Conservation (phyloP, 495 filamentous ascomycete species). For the Rostrohypoxylon terebratum region DNA sequence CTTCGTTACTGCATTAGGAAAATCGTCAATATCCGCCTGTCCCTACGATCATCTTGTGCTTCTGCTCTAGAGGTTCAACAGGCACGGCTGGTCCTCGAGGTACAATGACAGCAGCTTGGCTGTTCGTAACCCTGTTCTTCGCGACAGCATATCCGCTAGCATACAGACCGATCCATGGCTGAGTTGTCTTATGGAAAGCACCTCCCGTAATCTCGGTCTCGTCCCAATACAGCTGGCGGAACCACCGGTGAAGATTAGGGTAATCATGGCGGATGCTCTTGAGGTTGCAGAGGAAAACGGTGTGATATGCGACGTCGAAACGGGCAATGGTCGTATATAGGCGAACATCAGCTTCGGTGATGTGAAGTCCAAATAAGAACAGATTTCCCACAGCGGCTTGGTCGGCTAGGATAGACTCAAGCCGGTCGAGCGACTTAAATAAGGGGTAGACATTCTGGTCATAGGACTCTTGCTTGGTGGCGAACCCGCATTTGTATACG, state of each 20-base stretch:
- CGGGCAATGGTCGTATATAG: constrained; percentile 83
- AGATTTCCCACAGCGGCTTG: constrained; percentile 65
- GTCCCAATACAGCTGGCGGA: constrained; percentile 77
- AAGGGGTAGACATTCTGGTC: constrained; percentile 72
- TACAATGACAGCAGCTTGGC: constrained; percentile 44
- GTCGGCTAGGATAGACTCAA: constrained; percentile 71
- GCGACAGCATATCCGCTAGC: constrained; percentile 42
- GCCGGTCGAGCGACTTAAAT: constrained; percentile 75
- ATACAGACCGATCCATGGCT: constrained; percentile 49
- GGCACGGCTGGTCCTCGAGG: constrained; percentile 47
- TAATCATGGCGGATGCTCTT: constrained; percentile 81
- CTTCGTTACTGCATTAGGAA: background rate
- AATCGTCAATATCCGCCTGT: background rate
- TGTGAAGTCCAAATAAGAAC: constrained; percentile 70
- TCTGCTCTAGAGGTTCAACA: constrained; percentile 52
- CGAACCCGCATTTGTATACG: constrained; percentile 71
- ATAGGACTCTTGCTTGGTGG: constrained; percentile 74
- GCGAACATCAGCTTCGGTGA: constrained; percentile 83
- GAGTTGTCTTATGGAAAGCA: constrained; percentile 69
- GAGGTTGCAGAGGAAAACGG: constrained; percentile 87
- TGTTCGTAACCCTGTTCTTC: constrained; percentile 38
- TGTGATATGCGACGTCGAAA: constrained; percentile 83
- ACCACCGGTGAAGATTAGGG: constrained; percentile 74
- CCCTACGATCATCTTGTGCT: too few species aligned
- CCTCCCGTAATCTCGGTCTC: constrained; percentile 36